Evolutionary conservation across 352 stramenopile genomes (phyloP).

Genomic region (Thalassiosira exigua): DNA sequence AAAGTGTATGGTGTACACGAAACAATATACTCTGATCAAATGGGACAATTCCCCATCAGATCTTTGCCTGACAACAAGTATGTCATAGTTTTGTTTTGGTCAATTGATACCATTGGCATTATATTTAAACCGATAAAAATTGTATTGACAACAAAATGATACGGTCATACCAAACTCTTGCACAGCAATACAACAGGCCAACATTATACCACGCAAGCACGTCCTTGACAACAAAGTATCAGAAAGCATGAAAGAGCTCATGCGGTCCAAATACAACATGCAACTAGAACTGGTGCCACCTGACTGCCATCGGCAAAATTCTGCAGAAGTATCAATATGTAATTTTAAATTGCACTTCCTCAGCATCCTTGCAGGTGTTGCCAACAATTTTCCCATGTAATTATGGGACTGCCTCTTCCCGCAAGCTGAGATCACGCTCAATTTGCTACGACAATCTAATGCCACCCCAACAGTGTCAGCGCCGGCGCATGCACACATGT

Average conservation of each 20-base stretch:
- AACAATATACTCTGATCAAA: slow-evolving; percentile 60
- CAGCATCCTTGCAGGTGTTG: slow-evolving; percentile 32
- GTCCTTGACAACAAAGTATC: slow-evolving; percentile 53
- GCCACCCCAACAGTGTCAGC: slow-evolving; percentile 48
- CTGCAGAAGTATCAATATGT: slow-evolving; percentile 58
- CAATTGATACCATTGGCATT: slow-evolving; percentile 67
- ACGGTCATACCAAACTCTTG: slow-evolving; percentile 34
- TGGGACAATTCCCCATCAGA: slow-evolving; percentile 44
- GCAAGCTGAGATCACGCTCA: slow-evolving; percentile 59
- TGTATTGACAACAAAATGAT: slow-evolving; percentile 31
- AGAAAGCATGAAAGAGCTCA: slow-evolving; percentile 27
- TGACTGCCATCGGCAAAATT: slow-evolving; percentile 51
- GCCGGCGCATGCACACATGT: slow-evolving; percentile 44
- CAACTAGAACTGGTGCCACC: slow-evolving; percentile 45
- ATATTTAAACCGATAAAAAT: slow-evolving; percentile 47
- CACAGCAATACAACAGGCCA: slow-evolving; percentile 20
- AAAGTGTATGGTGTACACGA: slow-evolving; percentile 25
- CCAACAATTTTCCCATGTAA: slow-evolving; percentile 48
- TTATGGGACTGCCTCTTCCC: slow-evolving; percentile 58
- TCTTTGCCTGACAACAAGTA: slow-evolving; percentile 57
- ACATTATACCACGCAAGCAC: slow-evolving; percentile 27
- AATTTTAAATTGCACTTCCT: slow-evolving; percentile 75
- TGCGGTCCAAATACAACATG: slow-evolving; percentile 32
- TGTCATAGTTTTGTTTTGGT: slow-evolving; percentile 65
- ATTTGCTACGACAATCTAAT: slow-evolving; percentile 45